Evolutionary conservation across 257 asterid species (phyloP).

Genomic region (Solanum clarkiae): DNA sequence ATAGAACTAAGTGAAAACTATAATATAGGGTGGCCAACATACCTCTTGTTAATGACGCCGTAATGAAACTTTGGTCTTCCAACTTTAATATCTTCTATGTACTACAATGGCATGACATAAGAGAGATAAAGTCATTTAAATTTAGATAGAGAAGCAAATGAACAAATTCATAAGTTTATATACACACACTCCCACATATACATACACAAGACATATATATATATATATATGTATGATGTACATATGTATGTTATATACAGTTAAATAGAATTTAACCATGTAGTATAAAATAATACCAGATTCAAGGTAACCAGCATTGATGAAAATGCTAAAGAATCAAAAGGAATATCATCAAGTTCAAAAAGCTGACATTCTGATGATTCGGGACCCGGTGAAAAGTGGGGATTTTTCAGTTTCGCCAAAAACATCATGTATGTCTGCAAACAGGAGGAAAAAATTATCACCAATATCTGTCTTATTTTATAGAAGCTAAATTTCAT

Average conservation of each 20-base stretch:
- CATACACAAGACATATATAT: not conserved
- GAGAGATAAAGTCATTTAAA: not conserved
- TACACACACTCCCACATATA: not conserved
- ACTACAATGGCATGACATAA: slow-evolving; percentile 27
- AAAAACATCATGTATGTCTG: slow-evolving; percentile 90
- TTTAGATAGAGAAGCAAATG: not conserved
- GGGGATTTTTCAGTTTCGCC: slow-evolving; percentile 72
- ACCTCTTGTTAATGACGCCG: slow-evolving; percentile 90
- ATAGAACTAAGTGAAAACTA: not conserved
- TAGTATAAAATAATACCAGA: slow-evolving; percentile 34
- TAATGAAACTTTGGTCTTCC: slow-evolving; percentile 81
- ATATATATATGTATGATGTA: not conserved
- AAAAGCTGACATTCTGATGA: slow-evolving; percentile 85
- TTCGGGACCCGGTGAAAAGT: slow-evolving; percentile 88
- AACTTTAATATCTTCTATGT: slow-evolving; percentile 54
- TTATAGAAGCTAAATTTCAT: not conserved
- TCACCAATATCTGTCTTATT: not conserved
- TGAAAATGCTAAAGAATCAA: slow-evolving; percentile 83
- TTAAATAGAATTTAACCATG: not conserved
- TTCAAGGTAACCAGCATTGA: slow-evolving; percentile 84
- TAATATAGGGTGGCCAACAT: not conserved
- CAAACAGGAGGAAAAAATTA: slow-evolving; percentile 6
- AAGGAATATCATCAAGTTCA: slow-evolving; percentile 63
- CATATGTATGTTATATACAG: not conserved
- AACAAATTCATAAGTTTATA: not conserved